Base-by-base conservation (phyloP, 257 asterid genomes). In the Nicotiana benthamiana region DNA sequence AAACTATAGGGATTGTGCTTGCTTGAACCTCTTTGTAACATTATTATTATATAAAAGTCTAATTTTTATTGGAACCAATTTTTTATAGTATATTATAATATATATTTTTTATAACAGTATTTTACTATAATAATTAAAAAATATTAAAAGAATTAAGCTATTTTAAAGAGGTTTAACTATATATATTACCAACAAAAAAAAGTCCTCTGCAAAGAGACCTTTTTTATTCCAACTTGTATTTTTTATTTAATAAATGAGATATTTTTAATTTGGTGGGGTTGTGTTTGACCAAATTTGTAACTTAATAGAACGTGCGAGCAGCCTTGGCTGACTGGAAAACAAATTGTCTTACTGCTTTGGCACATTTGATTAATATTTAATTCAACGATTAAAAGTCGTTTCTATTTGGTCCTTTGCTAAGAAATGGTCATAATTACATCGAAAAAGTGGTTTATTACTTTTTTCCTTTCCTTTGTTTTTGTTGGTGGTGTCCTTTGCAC, bases 91-190 rank as follows among this genome's bases (percentile, higher is more conserved):
- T 40, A 0, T 40, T 7, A 36, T 36, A 36, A 36, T 36, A 36
- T 34, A 34, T 34, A 2, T 34, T 2, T 1, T 34, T 0, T 40
- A 40, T 40, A 40, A 40, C 48, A 40, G 0, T 0, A 40, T 0
- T 40, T 40, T 0, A 40, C 1, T 9, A 9, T 40, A 9, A 0
- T 0, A 40, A 0, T 0, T 3, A 9, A 40, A 40, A 40, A 9
- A 8, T 40, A 40, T 40, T 3, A 1, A 9, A 40, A 0, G 9
- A 9, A 40, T 40, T 0, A 40, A 0, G 0, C 3, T 2, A 1
- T 8, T 40, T 40, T 2, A 40, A 0, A 8, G 2, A 36, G 9
- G 11, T 7, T 40, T 7, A 3, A 8, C 46, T 40, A 3, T 40
- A 40, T 40, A 40, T 7, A 6, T 6, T 7, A 36, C 9, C 1